These are phyloP conservation scores for Saccharomycopsis fodiens DNA, from an alignment of 805 yeast genomes.

Conservation along the genomic window DNA sequence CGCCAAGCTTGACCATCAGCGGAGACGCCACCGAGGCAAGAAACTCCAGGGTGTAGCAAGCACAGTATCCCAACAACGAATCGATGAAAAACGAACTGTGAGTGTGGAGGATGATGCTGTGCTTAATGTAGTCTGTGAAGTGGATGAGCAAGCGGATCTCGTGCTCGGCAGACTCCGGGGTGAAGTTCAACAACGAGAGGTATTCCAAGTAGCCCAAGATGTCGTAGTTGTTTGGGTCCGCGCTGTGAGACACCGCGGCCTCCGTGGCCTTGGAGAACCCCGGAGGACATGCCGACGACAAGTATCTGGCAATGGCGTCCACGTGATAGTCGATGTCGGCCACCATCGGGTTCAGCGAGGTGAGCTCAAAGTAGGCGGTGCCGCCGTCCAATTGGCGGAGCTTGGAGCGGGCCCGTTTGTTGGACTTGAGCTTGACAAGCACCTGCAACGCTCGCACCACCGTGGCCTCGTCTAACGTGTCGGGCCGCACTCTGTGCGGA, in stretches of 20 bases:
- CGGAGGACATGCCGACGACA: conserved; percentile 12
- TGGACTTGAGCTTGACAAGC: conserved; percentile 15
- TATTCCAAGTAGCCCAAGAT: conserved; percentile 16
- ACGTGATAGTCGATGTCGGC: conserved; percentile 19
- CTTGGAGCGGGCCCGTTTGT: conserved; percentile 11
- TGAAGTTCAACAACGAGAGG: conserved; percentile 11
- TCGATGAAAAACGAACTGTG: conserved; percentile 18
- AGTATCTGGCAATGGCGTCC: conserved; percentile 14
- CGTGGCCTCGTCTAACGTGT: conserved; percentile 10
- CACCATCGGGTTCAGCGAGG: conserved; percentile 12
- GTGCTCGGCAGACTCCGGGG: conserved; percentile 7
- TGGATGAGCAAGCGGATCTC: conserved; percentile 12
- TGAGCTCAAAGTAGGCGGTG: conserved; percentile 16
- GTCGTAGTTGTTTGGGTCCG: conserved; percentile 9
- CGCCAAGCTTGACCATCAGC: conserved; percentile 13
- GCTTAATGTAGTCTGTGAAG: conserved; percentile 9
- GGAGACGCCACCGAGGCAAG: conserved; percentile 8
- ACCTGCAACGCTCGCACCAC: conserved; percentile 9
- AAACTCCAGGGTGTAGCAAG: conserved; percentile 14
- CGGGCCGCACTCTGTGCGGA: conserved; percentile 19
- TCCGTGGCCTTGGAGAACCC: conserved; percentile 17
- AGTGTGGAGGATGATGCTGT: conserved; percentile 8
- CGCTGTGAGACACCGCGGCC: conserved; percentile 9
- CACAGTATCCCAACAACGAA: conserved; percentile 8
- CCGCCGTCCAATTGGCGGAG: conserved; percentile 15